These are phyloP conservation scores for Cokeromyces recurvatus DNA, from an alignment of 371 early-diverging fungal species.

Conservation along the genomic window DNA sequence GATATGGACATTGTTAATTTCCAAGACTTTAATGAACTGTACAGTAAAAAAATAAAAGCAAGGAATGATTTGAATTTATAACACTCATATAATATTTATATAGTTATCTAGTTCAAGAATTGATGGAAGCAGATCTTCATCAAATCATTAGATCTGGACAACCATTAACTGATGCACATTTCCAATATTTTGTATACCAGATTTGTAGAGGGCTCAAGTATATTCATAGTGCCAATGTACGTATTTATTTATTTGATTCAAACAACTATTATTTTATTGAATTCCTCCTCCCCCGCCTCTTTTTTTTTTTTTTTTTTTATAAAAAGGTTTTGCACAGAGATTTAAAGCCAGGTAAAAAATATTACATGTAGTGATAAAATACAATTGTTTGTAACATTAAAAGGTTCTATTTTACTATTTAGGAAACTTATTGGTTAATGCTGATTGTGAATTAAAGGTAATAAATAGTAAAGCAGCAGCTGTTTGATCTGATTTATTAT, in stretches of 20 bases:
- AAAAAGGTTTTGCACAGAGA: conserved; percentile 97
- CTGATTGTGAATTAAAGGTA: conserved; percentile 92
- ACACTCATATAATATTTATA: not conserved
- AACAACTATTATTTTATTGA: no score
- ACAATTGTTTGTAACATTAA: no score
- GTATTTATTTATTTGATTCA: no score
- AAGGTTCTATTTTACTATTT: no score
- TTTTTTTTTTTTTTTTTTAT: no score
- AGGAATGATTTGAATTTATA: no score
- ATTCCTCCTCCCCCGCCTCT: no score
- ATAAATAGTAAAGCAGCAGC: not conserved
- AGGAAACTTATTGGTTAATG: conserved; percentile 93
- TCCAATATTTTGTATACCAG: conserved; percentile 98
- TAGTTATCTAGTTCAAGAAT: conserved; percentile 82
- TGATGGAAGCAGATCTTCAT: conserved; percentile 99
- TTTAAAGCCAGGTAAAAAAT: conserved; percentile 63
- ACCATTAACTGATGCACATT: conserved; percentile 94
- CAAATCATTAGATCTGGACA: conserved; percentile 97
- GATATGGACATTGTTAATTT: conserved; percentile 51
- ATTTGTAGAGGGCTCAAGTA: conserved; percentile 95
- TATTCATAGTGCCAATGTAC: conserved; percentile 95
- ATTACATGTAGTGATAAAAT: no score
- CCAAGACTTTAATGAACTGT: conserved; percentile 83
- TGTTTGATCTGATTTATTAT: not conserved
- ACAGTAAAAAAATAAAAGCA: conserved; percentile 1